Base-by-base conservation (phyloP, 805 yeast species). In the Saturnispora serradocipensis region DNA sequence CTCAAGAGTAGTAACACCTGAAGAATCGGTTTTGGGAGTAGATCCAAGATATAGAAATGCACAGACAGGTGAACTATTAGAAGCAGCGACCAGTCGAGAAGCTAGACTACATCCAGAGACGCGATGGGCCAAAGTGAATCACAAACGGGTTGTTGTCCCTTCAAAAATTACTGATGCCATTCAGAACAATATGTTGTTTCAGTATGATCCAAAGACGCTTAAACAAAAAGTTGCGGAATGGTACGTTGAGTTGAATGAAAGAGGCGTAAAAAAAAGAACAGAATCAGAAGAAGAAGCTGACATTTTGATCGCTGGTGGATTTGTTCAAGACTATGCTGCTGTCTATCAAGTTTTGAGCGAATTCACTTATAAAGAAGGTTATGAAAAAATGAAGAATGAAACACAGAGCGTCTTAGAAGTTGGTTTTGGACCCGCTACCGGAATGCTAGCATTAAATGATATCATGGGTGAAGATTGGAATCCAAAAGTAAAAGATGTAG, bases 351-450 rank as follows among this genome's bases (percentile, higher is more conserved):
- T 82, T 0, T 67, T 93, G 38, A 62, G 64, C 27, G 98, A 91
- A 58, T 67, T 89, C 35, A 72, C 78, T 57, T 72, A 73, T 43
- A 71, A 90, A 40, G 64, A 74, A 20, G 84, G 82, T 0, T 67
- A 62, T 6, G 70, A 69, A 0, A 61, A 62, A 46, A 86, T 88
- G 69, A 65, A 65, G 22, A 97, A 97, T 0, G 44, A 53, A 15
- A n/a, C 54, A 11, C 61, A 74, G 28, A 71, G 78, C 5, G 78
- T 93, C 0, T 71, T 93, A 47, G 95, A 88, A 61, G 78, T 88
- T 13, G 91, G 96, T 0, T 82, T 76, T 62, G 98, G 99, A 0
- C 98, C 99, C 1, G 91, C 88, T 2, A 84, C 95, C 0, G 97
- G 97, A 2, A 81, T 93, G 72, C 68, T 90, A 15, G 98, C 95